Evolutionary conservation across 2,329 filamentous ascomycete genomes (phyloP), one percentile per base, ranked within the genome.

Genomic region (Penicillium sp.): DNA sequence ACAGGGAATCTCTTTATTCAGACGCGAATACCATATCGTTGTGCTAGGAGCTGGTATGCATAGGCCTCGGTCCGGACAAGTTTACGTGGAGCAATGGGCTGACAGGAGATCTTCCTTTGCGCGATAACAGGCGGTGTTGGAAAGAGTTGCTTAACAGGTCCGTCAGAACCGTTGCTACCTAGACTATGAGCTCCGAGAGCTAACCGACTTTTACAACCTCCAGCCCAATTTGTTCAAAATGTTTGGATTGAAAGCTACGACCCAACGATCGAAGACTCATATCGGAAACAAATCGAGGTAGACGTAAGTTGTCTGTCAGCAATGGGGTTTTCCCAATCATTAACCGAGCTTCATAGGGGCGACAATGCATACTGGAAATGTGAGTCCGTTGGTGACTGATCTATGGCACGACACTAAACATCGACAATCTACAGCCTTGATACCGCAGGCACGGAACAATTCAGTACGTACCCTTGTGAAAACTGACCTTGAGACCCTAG

Each of bases 171-270:
- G 16, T 53, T 41, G 14, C 8, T 29, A 9, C 11, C 16, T 31
- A 21, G 18, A 14, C 24, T 10, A 22, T 34, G 24, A 39, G 38
- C 31, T 31, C 50, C 57, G 34, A 53, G 48, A 41, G 53, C 58
- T 61, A 24, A 65, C 47, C 36, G 45, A 48, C 39, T 5, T 46
- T 21, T 18, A 1, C n/a, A 11, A 11, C n/a, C 64, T 61, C 67
- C 67, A 91, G 91, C 92, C 67, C 91, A 96, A 80, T 96, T 95
- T 68, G 91, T 96, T 48, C 90, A 94, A 74, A 92, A 94, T 77
- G 88, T 95, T 66, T 95, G 91, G 89, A 93, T 96, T 70, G 91
- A 96, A 74, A 90, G 87, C 72, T 93, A 93, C 72, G 89, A 93
- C 75, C 89, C 89, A 41, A 93, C 89, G 59, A 93, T 93, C 73